Base-by-base conservation (phyloP, 495 filamentous ascomycete species). In the Penicillium antarcticum region DNA sequence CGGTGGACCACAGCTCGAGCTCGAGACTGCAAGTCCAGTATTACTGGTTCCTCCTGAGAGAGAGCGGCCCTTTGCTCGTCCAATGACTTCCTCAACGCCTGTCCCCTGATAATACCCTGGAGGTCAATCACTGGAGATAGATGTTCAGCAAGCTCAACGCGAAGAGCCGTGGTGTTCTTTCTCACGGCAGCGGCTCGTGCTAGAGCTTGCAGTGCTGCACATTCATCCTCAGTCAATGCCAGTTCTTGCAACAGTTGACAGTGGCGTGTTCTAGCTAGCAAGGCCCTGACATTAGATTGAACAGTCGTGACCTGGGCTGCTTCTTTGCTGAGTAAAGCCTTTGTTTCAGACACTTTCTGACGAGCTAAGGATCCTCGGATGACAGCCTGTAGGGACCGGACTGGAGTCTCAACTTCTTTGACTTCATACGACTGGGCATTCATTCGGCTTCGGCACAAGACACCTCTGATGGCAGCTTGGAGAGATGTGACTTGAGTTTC, bases 401-500 rank as follows among this genome's bases (percentile, higher is more conserved):
- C 53, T 8, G 44, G 46, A 16, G 42, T 55, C 34, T 55, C 58
- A 21, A 55, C 56, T 33, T 70, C 37, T 19, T 67, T 48, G 9
- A 74, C 63, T 39, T 84, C 74, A 18, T 77, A 68, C 31, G 80
- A 68, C 59, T 88, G 83, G 14, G 61, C 66, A 36, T 51, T 51
- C 42, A 86, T 48, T 36, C 68, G 68, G 55, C 36, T 55, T 69
- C 74, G 52, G 51, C 70, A 62, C 14, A 86, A 61, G 42, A 76
- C 73, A 17, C 81, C 84, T 34, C 86, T 75, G 54, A 85, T 80
- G 14, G 76, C 79, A 23, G 89, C 86, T 71, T 96, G 91, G n/a
- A 96, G 76, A 48, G 75, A 69, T 38, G 67, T 69, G 14, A 92
- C 70, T 45, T 77, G 51, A 1, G 50, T 55, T 66, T 72, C 85